Conservation (phyloP, 2,329 filamentous ascomycete genomes). For the Neofusicoccum ribis region DNA sequence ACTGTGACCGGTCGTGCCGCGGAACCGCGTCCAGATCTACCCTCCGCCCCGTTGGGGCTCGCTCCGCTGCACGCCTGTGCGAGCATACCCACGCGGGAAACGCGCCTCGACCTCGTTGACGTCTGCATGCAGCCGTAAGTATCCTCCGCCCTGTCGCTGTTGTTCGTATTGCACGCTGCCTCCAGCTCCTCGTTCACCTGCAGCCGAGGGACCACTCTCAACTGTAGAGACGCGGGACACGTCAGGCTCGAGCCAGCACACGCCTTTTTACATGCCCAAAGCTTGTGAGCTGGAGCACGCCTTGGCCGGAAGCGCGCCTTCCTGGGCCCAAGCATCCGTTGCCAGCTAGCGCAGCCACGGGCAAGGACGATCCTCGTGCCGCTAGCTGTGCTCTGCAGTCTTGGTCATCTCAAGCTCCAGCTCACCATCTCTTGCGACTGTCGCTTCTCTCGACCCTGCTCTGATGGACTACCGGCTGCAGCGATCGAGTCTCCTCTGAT, state of each 20-base stretch:
- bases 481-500: background rate
- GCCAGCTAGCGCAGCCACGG: background rate
- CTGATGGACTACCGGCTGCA: background rate
- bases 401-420: background rate
- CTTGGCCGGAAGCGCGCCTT: background rate
- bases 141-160: background rate
- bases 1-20: constrained; percentile 1
- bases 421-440: background rate
- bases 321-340: background rate
- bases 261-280: background rate
- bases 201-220: background rate
- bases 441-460: background rate
- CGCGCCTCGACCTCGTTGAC: background rate
- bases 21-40: background rate
- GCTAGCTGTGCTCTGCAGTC: background rate
- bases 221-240: background rate
- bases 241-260: constrained; percentile 2
- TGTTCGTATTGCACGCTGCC: background rate
- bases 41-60: background rate
- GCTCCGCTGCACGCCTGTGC: background rate
- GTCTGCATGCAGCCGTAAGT: constrained; percentile 9
- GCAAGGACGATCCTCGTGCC: background rate
- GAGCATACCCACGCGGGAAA: constrained; percentile 1
- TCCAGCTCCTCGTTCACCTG: background rate
- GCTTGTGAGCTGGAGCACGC: background rate